Percentiles rank a stretch among this genome's conserved stretches.
Evolutionary conservation across 345 rosid species (phyloP).

Genomic region (Alliaria petiolata): DNA sequence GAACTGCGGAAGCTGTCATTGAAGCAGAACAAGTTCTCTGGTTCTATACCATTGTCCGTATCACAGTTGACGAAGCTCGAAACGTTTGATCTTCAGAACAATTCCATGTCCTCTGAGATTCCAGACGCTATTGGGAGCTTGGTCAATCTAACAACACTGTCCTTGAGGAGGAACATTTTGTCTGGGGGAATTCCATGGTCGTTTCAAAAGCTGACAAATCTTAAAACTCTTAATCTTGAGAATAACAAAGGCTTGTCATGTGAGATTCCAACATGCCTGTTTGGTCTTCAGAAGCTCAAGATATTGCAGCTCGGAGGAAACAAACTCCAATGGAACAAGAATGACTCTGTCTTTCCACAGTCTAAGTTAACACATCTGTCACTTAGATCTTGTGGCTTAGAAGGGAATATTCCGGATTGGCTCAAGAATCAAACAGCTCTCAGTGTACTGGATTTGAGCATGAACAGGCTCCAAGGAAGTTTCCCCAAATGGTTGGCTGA

Average conservation of each 20-base stretch:
- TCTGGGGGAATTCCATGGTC: conserved; percentile 38
- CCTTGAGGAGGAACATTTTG: conserved; percentile 20
- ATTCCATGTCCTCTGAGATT: conserved; percentile 31
- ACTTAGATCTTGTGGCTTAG: conserved; percentile 36
- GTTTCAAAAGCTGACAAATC: conserved; percentile 27
- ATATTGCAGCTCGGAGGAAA: conserved; percentile 35
- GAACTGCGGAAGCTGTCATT: conserved; percentile 13
- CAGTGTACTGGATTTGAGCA: conserved; percentile 36
- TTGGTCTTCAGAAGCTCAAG: conserved; percentile 32
- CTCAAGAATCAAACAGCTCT: conserved; percentile 37
- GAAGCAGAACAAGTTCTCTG: conserved; percentile 6
- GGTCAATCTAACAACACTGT: conserved; percentile 18
- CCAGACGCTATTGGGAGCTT: no score
- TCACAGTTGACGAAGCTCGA: conserved; percentile 16
- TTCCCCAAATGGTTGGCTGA: conserved; percentile 42
- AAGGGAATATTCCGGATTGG: conserved; percentile 42
- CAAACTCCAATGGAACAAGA: conserved; percentile 41
- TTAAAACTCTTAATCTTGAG: conserved; percentile 30
- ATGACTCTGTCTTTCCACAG: conserved; percentile 16
- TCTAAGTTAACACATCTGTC: conserved; percentile 35
- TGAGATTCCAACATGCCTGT: conserved; percentile 42
- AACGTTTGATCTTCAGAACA: conserved; percentile 10
- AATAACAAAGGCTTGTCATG: conserved; percentile 30
- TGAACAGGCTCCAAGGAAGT: conserved; percentile 38
- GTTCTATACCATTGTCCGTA: conserved; percentile 32